Percentiles rank a stretch among this genome's conserved stretches.
These are phyloP conservation scores for Perilla frutescens DNA, from an alignment of 257 asterid genomes.

Conservation along the genomic window DNA sequence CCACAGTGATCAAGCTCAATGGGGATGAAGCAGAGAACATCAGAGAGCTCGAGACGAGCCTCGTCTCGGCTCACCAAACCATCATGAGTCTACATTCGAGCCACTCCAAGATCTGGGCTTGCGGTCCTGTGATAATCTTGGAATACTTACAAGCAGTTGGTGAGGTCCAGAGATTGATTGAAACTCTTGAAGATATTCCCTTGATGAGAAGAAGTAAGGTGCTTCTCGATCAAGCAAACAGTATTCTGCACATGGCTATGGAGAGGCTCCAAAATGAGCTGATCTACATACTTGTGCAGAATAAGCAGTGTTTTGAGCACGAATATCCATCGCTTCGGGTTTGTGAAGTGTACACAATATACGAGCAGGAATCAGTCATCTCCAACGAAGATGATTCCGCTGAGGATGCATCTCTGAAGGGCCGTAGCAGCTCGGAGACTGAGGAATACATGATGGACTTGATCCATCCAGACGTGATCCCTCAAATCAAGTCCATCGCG, in stretches of 20 bases:
- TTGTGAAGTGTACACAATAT: slow-evolving; percentile 34
- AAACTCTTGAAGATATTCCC: slow-evolving; percentile 33
- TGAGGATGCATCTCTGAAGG: slow-evolving; percentile 41
- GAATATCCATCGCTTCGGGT: slow-evolving; percentile 30
- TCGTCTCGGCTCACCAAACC: slow-evolving; percentile 46
- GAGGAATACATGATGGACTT: slow-evolving; percentile 57
- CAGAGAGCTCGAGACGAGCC: slow-evolving; percentile 44
- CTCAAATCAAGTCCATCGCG: slow-evolving; percentile 59
- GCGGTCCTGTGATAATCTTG: slow-evolving; percentile 34
- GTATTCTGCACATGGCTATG: slow-evolving; percentile 58
- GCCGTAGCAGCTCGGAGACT: slow-evolving; percentile 46
- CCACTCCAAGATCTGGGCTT: slow-evolving; percentile 53
- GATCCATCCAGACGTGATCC: slow-evolving; percentile 59
- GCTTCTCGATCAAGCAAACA: slow-evolving; percentile 49
- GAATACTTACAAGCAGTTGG: slow-evolving; percentile 56
- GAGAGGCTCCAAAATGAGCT: slow-evolving; percentile 61
- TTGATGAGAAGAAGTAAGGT: slow-evolving; percentile 31
- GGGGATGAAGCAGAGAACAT: slow-evolving; percentile 37
- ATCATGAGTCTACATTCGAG: slow-evolving; percentile 48
- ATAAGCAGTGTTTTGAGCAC: slow-evolving; percentile 47
- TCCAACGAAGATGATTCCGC: slow-evolving; percentile 56
- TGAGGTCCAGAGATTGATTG: slow-evolving; percentile 46
- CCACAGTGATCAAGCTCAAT: slow-evolving; percentile 37
- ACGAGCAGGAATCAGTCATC: slow-evolving; percentile 45
- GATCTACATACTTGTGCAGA: slow-evolving; percentile 51